Evolutionary conservation across 164 flowering plant genomes (phyloP), one percentile per base, ranked within the genome.

Genomic region (Chimonanthus salicifolius): DNA sequence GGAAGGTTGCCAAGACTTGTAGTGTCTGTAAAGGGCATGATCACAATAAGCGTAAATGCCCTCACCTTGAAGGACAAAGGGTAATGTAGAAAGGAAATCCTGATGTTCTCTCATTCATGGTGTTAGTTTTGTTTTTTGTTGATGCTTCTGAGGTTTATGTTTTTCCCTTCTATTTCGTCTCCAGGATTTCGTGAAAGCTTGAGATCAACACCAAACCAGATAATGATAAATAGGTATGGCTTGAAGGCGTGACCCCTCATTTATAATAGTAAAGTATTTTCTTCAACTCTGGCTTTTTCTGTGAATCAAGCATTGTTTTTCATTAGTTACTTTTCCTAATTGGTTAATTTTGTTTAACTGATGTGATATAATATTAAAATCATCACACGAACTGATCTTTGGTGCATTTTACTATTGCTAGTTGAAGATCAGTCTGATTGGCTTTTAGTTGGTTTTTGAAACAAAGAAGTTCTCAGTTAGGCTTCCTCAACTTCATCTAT

Each of bases 21-120:
- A 66, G 68, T 66, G 47, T 66, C 45, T 66, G 68, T 45, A 66
- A 45, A 48, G 68, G 48, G 48, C 44, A 66, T 2, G 68, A 66
- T 66, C 68, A 66, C 48, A 45, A 66, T 48, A 66, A 66, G 68
- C 48, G 68, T 16, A 66, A 66, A 66, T 66, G 68, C 20, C 68
- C 68, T 44, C 68, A 66, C 68, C 11, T 66, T 44, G 68, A 66
- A 66, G 47, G 68, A 16, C 68, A 66, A 43, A 45, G 68, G 68
- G 68, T 66, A 66, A 66, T 66, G 16, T 10, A 43, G 6, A 43
- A 43, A 54, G 15, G 15, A 54, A 11, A 13, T 54, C 15, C 60
- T 54, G 5, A 10, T 65, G 48, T 33, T 44, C 48, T 44, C 47
- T 66, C 16, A 4, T 44, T 66, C 45, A 66, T 66, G 21, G 66